Base-by-base conservation (phyloP, 805 yeast genomes). In the Tetrapisispora taiwanensis region DNA sequence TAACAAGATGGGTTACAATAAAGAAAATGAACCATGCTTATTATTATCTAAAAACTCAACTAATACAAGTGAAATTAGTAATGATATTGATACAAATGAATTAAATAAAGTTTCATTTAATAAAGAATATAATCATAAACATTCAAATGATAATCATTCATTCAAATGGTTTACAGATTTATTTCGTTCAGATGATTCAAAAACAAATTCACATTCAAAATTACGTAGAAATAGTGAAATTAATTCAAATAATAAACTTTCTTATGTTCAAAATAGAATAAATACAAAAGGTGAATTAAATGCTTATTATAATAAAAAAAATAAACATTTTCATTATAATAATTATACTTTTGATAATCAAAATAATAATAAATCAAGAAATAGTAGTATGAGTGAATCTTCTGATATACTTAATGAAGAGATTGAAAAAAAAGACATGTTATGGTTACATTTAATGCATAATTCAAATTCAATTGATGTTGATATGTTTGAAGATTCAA, bases 401-500 rank as follows among this genome's bases (percentile, higher is more conserved):
- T 27, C 20, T 22, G 24, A 31, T 17, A 31, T 32, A 13, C 6
- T 22, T 3, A 24, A 34, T 50, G 33, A 54, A 46, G 45, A 30
- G 5, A 36, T 42, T 13, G 50, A 52, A 36, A 45, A 52, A 50
- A 50, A 47, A 10, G 50, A 54, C 34, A 45, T 44, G 33, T 54
- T 53, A 42, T 60, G 65, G 65, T 45, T 59, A 15, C 52, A 51
- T 31, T 60, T 53, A 33, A 33, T n/a, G 20, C 26, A 13, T 14
- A 33, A 33, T 34, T 4, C 26, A 42, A 12, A 36, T 15, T 17
- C 34, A 26, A 48, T 56, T 19, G 53, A 54, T 20, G 61, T 53
- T 26, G 52, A 52, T 33, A 54, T 59, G 48, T 60, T 60, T 38
- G 65, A 60, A 6, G 58, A 55, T 24, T 57, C 63, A 3, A 56